Evolutionary conservation across 768 basidiomycete genomes (phyloP).

Genomic region (Saitozyma sp.): DNA sequence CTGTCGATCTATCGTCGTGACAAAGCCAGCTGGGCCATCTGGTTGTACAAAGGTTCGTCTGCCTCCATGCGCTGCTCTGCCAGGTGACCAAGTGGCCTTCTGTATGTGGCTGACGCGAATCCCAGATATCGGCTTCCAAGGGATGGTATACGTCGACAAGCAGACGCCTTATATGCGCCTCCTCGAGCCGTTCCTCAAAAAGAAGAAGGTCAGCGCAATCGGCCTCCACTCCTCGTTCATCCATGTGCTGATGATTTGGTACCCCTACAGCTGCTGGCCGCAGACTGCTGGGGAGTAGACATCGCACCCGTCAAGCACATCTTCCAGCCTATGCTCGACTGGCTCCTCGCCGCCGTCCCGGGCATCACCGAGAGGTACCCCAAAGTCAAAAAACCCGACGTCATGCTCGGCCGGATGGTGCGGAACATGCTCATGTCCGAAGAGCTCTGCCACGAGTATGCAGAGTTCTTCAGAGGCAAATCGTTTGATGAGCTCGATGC

Average conservation of each 20-base stretch:
- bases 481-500: slow-evolving; percentile 63
- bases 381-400: slow-evolving; percentile 13
- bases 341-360: slow-evolving; percentile 50
- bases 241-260: neutral
- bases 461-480: slow-evolving; percentile 54
- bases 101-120: no score
- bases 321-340: slow-evolving; percentile 68
- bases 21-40: slow-evolving; percentile 67
- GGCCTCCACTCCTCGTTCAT: neutral
- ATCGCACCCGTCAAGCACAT: slow-evolving; percentile 59
- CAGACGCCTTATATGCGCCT: slow-evolving; percentile 72
- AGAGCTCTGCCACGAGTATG: slow-evolving; percentile 40
- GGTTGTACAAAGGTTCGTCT: slow-evolving; percentile 68
- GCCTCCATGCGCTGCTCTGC: no score
- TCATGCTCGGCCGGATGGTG: slow-evolving; percentile 56
- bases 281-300: slow-evolving; percentile 78
- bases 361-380: slow-evolving; percentile 54
- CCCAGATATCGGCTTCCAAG: slow-evolving; percentile 59
- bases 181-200: slow-evolving; percentile 68
- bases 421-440: slow-evolving; percentile 67
- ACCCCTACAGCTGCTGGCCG: slow-evolving; percentile 51
- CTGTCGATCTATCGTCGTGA: slow-evolving; percentile 69
- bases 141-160: slow-evolving; percentile 71
- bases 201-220: slow-evolving; percentile 61
- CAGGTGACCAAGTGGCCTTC: no score